Base-by-base conservation (phyloP, 805 yeast genomes). In the Candida yuanshanica region DNA sequence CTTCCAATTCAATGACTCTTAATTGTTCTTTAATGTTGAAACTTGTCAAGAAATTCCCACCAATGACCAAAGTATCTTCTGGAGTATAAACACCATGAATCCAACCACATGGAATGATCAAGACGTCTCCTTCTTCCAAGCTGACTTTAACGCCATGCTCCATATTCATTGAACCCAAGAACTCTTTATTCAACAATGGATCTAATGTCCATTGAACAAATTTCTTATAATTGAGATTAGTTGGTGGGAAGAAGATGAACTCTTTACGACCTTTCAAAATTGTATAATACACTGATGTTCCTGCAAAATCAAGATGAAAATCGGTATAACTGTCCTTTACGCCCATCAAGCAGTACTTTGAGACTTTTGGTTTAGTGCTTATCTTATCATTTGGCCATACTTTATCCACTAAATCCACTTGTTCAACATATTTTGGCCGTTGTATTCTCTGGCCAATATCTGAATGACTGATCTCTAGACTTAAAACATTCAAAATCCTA, bases 71-170 rank as follows among this genome's bases (percentile, higher is more conserved):
- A 0, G 95, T 76, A 56, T 89, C 95, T 13, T 66, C 64, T 0
- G 95, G 91, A 0, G 96, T 88, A 53, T 78, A 78, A 0, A 89
- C 97, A 0, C 93, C 80, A 60, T 89, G 96, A 37, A 89, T 88
- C 95, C 95, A 89, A 0, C 96, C 95, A 33, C 93, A 79, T 4
- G 97, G 96, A 16, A 89, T 81, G 12, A 88, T 68, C 62, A 89
- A 71, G 20, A 88, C 69, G 53, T 89, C 96, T 1, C 95, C 95
- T 1, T 75, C 62, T 27, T 65, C 65, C 20, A 63, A 17, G 2
- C n/a, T n/a, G n/a, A n/a, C n/a, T n/a, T n/a, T 36, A 38, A 41
- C 9, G n/a, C n/a, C n/a, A n/a, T n/a, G n/a, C n/a, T n/a, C n/a
- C n/a, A n/a, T n/a, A n/a, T n/a, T n/a, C n/a, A n/a, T n/a, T n/a